Conservation (phyloP, 2,329 filamentous ascomycete species). For the Venturia carpophila region DNA sequence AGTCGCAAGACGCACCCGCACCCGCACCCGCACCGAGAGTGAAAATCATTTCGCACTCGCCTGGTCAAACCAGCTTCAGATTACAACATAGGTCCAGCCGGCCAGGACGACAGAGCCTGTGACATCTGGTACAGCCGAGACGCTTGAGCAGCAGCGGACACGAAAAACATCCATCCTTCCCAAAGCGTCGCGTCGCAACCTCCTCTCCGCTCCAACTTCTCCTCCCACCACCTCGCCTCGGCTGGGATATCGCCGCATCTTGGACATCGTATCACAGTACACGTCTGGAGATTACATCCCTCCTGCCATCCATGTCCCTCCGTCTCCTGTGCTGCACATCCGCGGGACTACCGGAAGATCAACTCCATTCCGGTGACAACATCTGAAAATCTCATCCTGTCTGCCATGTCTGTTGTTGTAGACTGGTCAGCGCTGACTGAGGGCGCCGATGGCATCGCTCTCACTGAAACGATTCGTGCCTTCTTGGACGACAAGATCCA, state of each 20-base stretch:
- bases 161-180: background rate
- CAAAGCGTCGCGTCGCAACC: background rate
- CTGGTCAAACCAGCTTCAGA: background rate
- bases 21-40: too few species aligned
- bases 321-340: background rate
- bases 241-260: background rate
- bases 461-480: constrained; percentile 78
- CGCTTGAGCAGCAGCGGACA: background rate
- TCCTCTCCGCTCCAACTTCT: background rate
- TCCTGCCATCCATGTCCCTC: constrained; percentile 11
- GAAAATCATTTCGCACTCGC: background rate
- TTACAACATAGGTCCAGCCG: background rate
- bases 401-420: constrained; percentile 86
- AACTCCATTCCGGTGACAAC: background rate
- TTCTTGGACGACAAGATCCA: constrained; percentile 98
- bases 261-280: constrained; percentile 10
- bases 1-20: background rate
- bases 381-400: constrained; percentile 5
- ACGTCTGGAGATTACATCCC: constrained; percentile 11
- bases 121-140: background rate
- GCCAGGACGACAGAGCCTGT: background rate
- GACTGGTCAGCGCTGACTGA: constrained; percentile 91
- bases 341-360: constrained; percentile 11
- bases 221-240: background rate
- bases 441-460: constrained; percentile 75